phyloP scores from a whole-genome alignment of 73 alveolate species.

The Halteria grandinella region DNA sequence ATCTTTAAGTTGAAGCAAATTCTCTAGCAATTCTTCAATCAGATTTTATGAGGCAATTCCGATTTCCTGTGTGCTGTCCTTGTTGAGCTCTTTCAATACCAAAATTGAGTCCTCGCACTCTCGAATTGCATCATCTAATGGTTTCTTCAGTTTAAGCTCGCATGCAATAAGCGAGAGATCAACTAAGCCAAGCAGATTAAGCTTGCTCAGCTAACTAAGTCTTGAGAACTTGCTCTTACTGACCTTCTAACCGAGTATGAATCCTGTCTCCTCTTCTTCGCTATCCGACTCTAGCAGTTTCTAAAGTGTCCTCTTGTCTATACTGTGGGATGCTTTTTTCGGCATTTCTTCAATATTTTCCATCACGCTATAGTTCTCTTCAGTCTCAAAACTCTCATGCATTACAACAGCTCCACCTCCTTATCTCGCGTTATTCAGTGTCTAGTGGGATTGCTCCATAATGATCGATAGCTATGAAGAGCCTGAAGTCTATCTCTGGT shows the following conservation, averaged over 20 bases:
- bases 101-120: slow-evolving; percentile 13
- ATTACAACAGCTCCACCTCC: neutral
- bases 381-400: neutral
- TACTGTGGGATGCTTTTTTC: too few relatives aligned
- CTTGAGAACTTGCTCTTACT: neutral
- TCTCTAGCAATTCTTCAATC: slow-evolving; percentile 35
- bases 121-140: slow-evolving; percentile 20
- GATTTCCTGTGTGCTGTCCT: neutral
- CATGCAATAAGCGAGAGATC: slow-evolving; percentile 30
- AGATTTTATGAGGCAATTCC: slow-evolving; percentile 47
- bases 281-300: slow-evolving; percentile 23
- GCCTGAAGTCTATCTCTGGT: too few relatives aligned
- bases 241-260: neutral
- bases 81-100: neutral
- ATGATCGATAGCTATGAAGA: too few relatives aligned
- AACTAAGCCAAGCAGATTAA: slow-evolving; percentile 26
- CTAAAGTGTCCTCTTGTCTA: neutral
- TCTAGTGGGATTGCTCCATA: slow-evolving; percentile 32
- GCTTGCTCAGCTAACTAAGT: slow-evolving; percentile 4
- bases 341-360: too few relatives aligned
- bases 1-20: slow-evolving; percentile 12
- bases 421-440: neutral
- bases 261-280: neutral
- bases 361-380: neutral
- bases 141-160: slow-evolving; percentile 10